Evolutionary conservation across 1,284 basidiomycete genomes (phyloP), one percentile per base, ranked within the genome.

Genomic region (Crucibulum parvulum): DNA sequence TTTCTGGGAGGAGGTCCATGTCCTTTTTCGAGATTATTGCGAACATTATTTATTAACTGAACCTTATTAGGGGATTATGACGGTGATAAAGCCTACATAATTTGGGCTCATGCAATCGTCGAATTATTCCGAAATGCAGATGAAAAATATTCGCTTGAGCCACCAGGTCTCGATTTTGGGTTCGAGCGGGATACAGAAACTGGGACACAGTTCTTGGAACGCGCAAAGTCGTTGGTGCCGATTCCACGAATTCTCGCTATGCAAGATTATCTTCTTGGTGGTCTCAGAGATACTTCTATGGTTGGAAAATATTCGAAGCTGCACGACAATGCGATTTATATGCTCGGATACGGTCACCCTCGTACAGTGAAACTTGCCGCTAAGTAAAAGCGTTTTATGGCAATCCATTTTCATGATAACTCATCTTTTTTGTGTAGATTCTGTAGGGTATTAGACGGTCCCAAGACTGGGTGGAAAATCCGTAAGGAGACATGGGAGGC

Each of bases 271-370:
- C 72, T 89, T 0, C 76, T 89, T 10, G 78, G 79, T 34, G 74
- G 80, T 4, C 69, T 89, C 24, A 69, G 69, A 4, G 75, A 84
- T 58, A 65, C 76, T 4, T 76, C 78, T 1, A 56, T 81, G 1
- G 81, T 87, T 1, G 86, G 87, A 5, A 77, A 71, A 37, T 89
- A 87, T 67, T 86, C 84, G 0, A 78, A 70, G 1, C 81, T 83
- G 77, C 87, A 89, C 68, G 80, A 85, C 53, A 78, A 79, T 53
- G 76, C 83, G 0, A 78, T 81, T 0, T 88, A 87, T 61, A 62
- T 63, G 4, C 56, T 75, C 3, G 88, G 87, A 0, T 87, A 87
- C 61, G 41, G 31, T 0, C 73, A 84, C 62, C 67, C 70, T 0
- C 72, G 80, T 5, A 86, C 87, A 0, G 75, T 83, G 6, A 76